A percentile compares a stretch with the other conserved stretches of the same genome.
phyloP scores from a whole-genome alignment of 2,329 filamentous ascomycete genomes.

The Colletotrichum agaves region DNA sequence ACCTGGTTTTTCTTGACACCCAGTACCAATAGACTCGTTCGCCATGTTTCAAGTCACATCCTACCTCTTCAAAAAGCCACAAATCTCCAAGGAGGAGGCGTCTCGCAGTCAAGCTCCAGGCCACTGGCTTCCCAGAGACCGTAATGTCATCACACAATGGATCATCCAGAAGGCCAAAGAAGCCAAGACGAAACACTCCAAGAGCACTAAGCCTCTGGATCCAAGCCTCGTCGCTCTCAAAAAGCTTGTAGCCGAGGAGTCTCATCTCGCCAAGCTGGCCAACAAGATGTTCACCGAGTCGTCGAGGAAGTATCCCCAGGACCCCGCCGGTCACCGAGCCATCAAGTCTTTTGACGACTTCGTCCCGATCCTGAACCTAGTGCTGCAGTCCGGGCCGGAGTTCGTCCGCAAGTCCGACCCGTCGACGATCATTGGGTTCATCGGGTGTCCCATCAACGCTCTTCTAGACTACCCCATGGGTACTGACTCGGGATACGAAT shows the following conservation, averaged over 20 bases:
- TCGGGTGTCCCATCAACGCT: conserved; percentile 67
- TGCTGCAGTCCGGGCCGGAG: conserved; percentile 7
- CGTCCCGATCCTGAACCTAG: background rate
- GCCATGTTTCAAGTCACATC: background rate
- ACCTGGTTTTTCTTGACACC: background rate
- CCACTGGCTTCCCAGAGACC: conserved; percentile 4
- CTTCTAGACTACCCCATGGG: conserved; percentile 70
- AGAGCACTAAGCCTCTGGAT: background rate
- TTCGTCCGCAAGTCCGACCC: background rate
- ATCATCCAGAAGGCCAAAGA: background rate
- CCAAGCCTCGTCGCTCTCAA: background rate
- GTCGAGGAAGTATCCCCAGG: background rate
- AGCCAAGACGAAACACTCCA: background rate
- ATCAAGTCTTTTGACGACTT: conserved; percentile 17
- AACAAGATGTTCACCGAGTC: conserved; percentile 21
- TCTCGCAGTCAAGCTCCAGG: background rate
- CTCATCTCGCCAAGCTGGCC: background rate
- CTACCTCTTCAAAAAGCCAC: background rate
- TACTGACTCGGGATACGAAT: conserved; percentile 62
- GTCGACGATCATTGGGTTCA: conserved; percentile 49
- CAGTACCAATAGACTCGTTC: background rate
- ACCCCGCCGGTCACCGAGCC: conserved; percentile 11
- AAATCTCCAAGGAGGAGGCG: background rate
- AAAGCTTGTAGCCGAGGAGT: background rate
- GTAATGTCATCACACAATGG: background rate